These are phyloP conservation scores for Monosporascus ibericus DNA, from an alignment of 2,329 filamentous ascomycete species.

Conservation along the genomic window DNA sequence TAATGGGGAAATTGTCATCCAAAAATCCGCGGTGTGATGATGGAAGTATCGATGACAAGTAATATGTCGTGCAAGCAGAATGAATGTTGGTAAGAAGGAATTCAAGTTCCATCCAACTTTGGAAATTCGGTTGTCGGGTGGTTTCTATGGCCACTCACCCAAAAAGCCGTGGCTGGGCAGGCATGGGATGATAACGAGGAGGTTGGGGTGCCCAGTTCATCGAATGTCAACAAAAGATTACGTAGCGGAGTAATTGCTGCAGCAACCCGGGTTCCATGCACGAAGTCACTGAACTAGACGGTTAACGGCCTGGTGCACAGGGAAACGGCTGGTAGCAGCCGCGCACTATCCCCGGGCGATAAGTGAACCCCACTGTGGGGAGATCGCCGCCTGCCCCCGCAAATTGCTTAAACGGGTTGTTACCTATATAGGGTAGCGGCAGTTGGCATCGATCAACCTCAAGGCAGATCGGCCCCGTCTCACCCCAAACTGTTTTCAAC, in stretches of 20 bases:
- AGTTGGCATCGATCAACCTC: neutral
- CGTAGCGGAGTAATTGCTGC: neutral
- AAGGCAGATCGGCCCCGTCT: neutral
- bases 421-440: too few species aligned
- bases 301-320: too few species aligned
- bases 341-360: neutral
- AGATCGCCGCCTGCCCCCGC: neutral
- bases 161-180: conserved; percentile 18
- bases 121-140: conserved; percentile 12
- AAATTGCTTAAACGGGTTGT: neutral
- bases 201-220: conserved; percentile 20
- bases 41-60: too few species aligned
- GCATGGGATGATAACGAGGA: conserved; percentile 2
- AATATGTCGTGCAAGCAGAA: too few species aligned
- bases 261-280: neutral
- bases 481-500: neutral
- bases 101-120: neutral
- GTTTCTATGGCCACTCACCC: conserved; percentile 18
- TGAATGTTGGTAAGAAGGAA: neutral
- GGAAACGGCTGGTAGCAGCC: neutral
- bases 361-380: neutral
- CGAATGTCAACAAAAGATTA: conserved; percentile 21
- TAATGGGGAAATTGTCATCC: neutral
- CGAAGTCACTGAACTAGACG: too few species aligned
- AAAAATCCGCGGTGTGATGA: too few species aligned